phyloP scores from a whole-genome alignment of 768 basidiomycete genomes.

The Boletus reticulatus region DNA sequence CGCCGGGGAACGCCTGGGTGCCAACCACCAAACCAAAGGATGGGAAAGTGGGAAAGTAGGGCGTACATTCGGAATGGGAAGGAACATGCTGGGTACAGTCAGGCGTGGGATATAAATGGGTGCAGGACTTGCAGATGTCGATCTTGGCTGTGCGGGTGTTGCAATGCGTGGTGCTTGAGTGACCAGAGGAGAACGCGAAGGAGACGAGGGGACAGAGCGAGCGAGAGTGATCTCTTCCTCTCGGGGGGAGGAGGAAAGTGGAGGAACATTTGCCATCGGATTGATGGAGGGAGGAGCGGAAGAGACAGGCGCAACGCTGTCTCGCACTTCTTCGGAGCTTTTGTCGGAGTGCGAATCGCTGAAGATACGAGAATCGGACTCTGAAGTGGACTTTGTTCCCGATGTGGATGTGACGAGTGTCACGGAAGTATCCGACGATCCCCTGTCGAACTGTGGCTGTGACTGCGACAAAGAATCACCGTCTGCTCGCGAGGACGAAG shows the following conservation, averaged over 20 bases:
- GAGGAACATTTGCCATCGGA: constrained; percentile 8
- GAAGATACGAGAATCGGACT: constrained; percentile 7
- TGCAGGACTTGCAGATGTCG: constrained; percentile 8
- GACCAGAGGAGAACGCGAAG: no score
- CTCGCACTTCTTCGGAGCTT: background rate
- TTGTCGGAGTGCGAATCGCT: constrained; percentile 10
- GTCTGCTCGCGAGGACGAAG: background rate
- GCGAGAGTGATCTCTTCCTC: constrained; percentile 41
- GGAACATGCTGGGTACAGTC: constrained; percentile 72
- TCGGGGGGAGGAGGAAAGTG: constrained; percentile 1
- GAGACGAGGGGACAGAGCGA: constrained; percentile 34
- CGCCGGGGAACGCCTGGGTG: constrained; percentile 34
- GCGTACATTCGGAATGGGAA: constrained; percentile 90
- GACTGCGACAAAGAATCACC: constrained; percentile 6
- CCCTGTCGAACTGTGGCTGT: constrained; percentile 4
- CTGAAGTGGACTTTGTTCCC: constrained; percentile 7
- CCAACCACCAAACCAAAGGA: constrained; percentile 61
- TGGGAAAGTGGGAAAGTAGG: constrained; percentile 41
- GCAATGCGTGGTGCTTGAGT: background rate
- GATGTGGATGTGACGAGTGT: constrained; percentile 17
- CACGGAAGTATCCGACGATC: constrained; percentile 18
- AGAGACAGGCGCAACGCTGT: background rate
- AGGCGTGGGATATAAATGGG: constrained; percentile 65
- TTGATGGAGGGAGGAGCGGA: background rate
- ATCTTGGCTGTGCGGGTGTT: constrained; percentile 36